phyloP scores from a whole-genome alignment of 108 stramenopile genomes.

The Cyclostephanos invisitatus region DNA sequence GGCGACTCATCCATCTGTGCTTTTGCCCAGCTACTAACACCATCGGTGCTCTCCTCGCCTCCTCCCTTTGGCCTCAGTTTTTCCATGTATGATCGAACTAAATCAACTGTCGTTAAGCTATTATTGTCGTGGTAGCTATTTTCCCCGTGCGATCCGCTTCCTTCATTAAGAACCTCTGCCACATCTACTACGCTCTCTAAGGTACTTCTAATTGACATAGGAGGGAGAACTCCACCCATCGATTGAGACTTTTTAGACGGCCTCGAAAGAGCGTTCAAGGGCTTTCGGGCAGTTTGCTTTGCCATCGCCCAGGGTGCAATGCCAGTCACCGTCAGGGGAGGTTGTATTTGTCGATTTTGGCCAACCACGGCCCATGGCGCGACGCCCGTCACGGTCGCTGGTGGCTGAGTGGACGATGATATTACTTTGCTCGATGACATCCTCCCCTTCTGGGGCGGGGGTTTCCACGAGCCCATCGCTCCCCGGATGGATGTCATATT shows the following conservation, averaged over 20 bases:
- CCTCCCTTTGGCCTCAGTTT: conserved; percentile 60
- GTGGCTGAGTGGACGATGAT: conserved; percentile 44
- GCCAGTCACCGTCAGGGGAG: conserved; percentile 62
- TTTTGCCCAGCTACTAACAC: conserved; percentile 73
- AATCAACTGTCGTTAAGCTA: conserved; percentile 8
- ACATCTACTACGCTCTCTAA: conserved; percentile 1
- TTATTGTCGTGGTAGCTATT: neutral
- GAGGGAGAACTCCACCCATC: neutral
- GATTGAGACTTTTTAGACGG: conserved; percentile 10
- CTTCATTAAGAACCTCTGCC: conserved; percentile 18
- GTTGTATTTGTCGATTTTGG: conserved; percentile 38
- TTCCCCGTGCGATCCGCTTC: neutral
- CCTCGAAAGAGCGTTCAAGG: conserved; percentile 12
- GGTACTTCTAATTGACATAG: neutral
- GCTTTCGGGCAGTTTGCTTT: conserved; percentile 9
- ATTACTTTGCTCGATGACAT: conserved; percentile 22
- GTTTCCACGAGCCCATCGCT: conserved; percentile 71
- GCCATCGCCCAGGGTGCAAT: conserved; percentile 71
- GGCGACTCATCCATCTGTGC: conserved; percentile 81
- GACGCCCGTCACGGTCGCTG: conserved; percentile 71
- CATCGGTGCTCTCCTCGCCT: conserved; percentile 37
- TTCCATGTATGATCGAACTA: conserved; percentile 57
- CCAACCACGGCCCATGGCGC: conserved; percentile 70
- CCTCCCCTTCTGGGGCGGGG: conserved; percentile 40
- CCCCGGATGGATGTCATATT: conserved; percentile 58